Conservation (phyloP, 2,329 filamentous ascomycete species). For the Cordyceps militaris region DNA sequence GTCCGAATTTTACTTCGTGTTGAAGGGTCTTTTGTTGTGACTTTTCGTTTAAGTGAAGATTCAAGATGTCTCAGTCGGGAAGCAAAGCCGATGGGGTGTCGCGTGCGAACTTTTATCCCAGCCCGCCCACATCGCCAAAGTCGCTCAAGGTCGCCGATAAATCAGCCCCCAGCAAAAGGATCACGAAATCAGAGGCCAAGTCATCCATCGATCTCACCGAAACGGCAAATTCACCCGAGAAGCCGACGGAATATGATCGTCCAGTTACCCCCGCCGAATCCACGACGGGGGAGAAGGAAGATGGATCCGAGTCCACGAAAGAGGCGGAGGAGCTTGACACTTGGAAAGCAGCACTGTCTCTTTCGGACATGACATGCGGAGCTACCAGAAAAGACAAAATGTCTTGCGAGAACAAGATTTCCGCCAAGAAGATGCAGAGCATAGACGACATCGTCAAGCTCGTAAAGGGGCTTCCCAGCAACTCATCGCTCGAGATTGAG, state of each 20-base stretch:
- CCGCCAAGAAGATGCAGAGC: neutral
- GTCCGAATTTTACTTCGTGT: neutral
- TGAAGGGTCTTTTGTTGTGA: neutral
- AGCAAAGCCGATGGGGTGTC: neutral
- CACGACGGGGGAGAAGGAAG: neutral
- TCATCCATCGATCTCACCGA: neutral
- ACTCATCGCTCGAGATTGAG: neutral
- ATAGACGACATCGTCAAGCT: neutral
- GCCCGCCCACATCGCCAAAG: conserved; percentile 2
- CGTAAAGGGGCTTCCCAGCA: neutral
- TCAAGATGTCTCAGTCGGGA: neutral
- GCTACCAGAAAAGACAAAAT: neutral
- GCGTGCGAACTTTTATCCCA: neutral
- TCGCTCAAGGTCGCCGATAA: neutral
- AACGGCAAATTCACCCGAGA: neutral
- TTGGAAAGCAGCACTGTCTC: neutral
- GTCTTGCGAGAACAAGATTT: neutral
- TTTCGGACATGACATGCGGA: neutral
- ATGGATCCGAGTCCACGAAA: neutral
- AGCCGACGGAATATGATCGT: neutral
- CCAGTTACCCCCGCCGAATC: neutral
- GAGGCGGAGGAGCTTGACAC: neutral
- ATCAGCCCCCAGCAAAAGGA: neutral
- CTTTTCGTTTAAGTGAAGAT: neutral
- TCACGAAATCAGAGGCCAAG: neutral